A percentile compares a stretch with the other conserved stretches of the same genome.
phyloP scores from a whole-genome alignment of 2,329 filamentous ascomycete genomes.

The Colletotrichum kahawae region DNA sequence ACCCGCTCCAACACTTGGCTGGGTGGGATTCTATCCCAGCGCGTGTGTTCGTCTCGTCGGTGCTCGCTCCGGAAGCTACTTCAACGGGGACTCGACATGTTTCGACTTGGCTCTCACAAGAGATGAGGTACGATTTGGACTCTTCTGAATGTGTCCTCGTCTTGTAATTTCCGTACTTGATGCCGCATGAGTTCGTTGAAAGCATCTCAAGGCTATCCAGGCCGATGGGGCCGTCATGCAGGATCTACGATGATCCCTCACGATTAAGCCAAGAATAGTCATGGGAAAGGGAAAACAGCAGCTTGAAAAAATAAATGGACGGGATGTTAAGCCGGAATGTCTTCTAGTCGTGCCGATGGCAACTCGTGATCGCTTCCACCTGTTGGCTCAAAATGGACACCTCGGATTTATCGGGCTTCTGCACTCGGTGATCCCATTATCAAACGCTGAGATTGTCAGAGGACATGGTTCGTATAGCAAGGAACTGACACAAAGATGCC shows the following conservation, averaged over 20 bases:
- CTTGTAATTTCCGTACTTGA: not conserved
- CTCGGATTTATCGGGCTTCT: not conserved
- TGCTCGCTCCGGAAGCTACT: not conserved
- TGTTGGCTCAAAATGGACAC: not conserved
- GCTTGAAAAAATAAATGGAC: not conserved
- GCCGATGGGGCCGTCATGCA: not conserved
- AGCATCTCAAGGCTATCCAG: not conserved
- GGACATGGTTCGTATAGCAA: not conserved
- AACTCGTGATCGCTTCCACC: not conserved
- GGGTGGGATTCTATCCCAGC: not conserved
- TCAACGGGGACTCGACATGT: not conserved
- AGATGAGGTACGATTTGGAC: not conserved
- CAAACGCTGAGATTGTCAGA: not conserved
- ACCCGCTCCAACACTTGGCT: not conserved
- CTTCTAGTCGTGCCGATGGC: not conserved
- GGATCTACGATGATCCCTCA: constrained; percentile 11
- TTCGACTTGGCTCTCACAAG: not conserved
- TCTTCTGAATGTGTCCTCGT: not conserved
- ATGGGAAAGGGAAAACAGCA: not conserved
- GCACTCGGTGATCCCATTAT: not conserved
- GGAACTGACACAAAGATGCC: not conserved
- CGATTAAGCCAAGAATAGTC: not conserved
- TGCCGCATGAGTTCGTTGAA: not conserved
- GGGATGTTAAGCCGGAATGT: not conserved
- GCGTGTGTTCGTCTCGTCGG: not conserved